Conservation (phyloP, 352 stramenopile species). For the Thalassiosira hispida region DNA sequence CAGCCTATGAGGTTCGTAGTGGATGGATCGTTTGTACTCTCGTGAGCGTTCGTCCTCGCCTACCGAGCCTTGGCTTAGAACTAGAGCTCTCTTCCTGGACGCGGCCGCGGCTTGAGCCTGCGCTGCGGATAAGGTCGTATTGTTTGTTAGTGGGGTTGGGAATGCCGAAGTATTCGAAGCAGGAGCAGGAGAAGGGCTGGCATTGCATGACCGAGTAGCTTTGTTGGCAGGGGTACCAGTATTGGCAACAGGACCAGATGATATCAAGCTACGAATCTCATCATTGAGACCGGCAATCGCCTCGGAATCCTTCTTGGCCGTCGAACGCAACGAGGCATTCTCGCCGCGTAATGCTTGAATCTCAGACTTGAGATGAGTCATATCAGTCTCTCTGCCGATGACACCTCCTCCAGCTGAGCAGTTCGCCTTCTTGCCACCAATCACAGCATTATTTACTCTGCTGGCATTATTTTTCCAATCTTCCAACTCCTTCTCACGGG, state of each 20-base stretch:
- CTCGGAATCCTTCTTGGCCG: conserved; percentile 3
- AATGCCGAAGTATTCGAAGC: not conserved
- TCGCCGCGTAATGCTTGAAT: conserved; percentile 14
- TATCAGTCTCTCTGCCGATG: no score
- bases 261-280: conserved; percentile 10
- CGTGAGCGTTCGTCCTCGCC: conserved; percentile 8
- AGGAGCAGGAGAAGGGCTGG: not conserved
- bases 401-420: not conserved
- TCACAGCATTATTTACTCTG: not conserved
- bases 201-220: not conserved
- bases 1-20: conserved; percentile 14
- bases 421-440: no score
- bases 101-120: not conserved
- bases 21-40: conserved; percentile 24
- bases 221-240: not conserved
- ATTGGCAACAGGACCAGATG: conserved; percentile 6
- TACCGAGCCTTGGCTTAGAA: not conserved
- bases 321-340: conserved; percentile 23
- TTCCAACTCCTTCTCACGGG: conserved; percentile 12
- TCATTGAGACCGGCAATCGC: conserved; percentile 17
- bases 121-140: not conserved
- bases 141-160: not conserved
- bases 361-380: conserved; percentile 28
- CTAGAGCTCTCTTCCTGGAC: conserved; percentile 13
- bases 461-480: not conserved